Conservation (phyloP, 805 yeast species). For the Candida boleticola region DNA sequence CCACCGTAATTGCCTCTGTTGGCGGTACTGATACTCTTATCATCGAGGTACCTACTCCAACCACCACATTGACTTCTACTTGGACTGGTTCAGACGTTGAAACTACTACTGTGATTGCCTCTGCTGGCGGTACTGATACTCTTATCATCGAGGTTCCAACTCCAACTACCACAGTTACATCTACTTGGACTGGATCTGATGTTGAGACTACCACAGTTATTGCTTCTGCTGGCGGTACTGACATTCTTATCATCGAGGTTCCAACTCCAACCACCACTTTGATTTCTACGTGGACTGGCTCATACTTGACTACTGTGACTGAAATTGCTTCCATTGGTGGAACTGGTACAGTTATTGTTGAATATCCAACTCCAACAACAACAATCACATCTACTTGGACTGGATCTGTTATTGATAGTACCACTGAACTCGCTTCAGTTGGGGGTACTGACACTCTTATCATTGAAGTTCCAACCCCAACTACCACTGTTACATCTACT, state of each 20-base stretch:
- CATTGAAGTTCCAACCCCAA: constrained; percentile 13
- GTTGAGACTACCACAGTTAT: constrained; percentile 1
- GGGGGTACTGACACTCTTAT: too few relatives aligned
- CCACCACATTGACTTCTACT: constrained; percentile 3
- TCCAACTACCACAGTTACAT: constrained; percentile 8
- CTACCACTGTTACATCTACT: constrained; percentile 2
- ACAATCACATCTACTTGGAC: neutral
- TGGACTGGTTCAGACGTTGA: constrained; percentile 11
- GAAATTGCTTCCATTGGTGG: constrained; percentile 3
- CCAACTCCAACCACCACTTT: constrained; percentile 8
- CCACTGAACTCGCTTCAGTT: too few relatives aligned
- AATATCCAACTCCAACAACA: constrained; percentile 6
- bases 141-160: constrained; percentile 14
- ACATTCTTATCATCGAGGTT: constrained; percentile 11
- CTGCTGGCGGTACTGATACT: constrained; percentile 12
- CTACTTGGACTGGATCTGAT: constrained; percentile 2
- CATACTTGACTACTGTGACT: constrained; percentile 7
- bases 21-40: too few relatives aligned
- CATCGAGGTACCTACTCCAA: constrained; percentile 10
- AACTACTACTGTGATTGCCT: constrained; percentile 6
- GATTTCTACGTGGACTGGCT: constrained; percentile 13
- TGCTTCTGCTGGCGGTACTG: constrained; percentile 5
- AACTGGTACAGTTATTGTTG: constrained; percentile 9
- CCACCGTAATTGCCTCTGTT: neutral
- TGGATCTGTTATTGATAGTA: constrained; percentile 12